These are phyloP conservation scores for Sungouiella thailandica DNA, from an alignment of 805 yeast genomes.

Conservation along the genomic window DNA sequence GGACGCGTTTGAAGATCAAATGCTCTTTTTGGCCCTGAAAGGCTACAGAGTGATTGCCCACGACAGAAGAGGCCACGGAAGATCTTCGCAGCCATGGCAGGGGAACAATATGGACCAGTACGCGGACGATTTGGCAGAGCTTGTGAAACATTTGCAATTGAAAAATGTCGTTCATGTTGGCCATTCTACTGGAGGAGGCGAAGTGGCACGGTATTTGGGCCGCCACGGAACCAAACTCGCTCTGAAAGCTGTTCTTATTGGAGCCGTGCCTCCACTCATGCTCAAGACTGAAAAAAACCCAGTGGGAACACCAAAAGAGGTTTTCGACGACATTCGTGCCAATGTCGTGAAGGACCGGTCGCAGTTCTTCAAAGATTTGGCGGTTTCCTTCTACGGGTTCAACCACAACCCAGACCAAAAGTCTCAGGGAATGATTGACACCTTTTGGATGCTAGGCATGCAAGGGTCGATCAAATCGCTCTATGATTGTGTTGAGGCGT, in stretches of 20 bases:
- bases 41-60: constrained; percentile 15
- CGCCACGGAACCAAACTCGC: constrained; percentile 12
- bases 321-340: constrained; percentile 10
- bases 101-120: constrained; percentile 15
- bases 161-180: constrained; percentile 12
- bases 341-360: constrained; percentile 13
- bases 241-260: constrained; percentile 13
- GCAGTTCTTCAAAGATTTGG: constrained; percentile 13
- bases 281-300: constrained; percentile 9
- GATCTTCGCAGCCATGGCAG: constrained; percentile 16
- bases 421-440: constrained; percentile 10
- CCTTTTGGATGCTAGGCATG: constrained; percentile 15
- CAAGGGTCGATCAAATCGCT: constrained; percentile 13
- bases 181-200: constrained; percentile 18
- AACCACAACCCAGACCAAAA: constrained; percentile 5
- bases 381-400: constrained; percentile 11
- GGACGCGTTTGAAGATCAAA: constrained; percentile 16
- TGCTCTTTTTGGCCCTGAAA: constrained; percentile 13
- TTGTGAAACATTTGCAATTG: constrained; percentile 10
- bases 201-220: constrained; percentile 12
- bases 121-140: constrained; percentile 16
- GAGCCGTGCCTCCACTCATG: constrained; percentile 16
- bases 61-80: constrained; percentile 16
- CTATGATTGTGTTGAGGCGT: constrained; percentile 12
- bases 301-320: constrained; percentile 11